Conservation (phyloP, 345 rosid species). For the Murraya paniculata region DNA sequence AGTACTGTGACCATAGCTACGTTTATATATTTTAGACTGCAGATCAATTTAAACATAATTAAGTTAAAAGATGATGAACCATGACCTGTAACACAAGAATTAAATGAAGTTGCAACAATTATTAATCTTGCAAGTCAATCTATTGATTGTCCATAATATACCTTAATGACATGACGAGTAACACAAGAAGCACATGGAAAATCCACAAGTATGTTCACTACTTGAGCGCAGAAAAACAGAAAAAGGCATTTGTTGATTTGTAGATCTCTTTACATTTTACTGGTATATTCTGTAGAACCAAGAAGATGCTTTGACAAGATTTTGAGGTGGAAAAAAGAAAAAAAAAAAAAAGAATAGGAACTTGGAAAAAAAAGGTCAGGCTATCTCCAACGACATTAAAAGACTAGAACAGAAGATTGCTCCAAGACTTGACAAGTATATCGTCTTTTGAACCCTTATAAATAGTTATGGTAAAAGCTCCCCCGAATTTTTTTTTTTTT, state of each 20-base stretch:
- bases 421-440: background rate
- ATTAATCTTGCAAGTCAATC: background rate
- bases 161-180: background rate
- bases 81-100: background rate
- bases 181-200: background rate
- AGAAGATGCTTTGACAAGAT: background rate
- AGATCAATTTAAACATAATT: slow-evolving; percentile 18
- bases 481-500: background rate
- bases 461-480: background rate
- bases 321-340: background rate
- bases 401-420: background rate
- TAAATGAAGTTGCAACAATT: background rate
- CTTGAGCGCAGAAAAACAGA: background rate
- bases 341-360: background rate
- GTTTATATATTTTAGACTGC: slow-evolving; percentile 93
- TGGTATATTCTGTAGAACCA: background rate
- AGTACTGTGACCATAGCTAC: slow-evolving; percentile 99
- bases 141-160: background rate
- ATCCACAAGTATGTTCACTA: background rate
- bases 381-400: background rate
- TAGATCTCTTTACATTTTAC: background rate
- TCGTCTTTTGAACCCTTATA: background rate
- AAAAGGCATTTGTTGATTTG: background rate
- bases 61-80: background rate
- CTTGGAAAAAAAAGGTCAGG: background rate